Evolutionary conservation across 140 eudicot genomes (phyloP).

Genomic region (Ambrosia hybrid): DNA sequence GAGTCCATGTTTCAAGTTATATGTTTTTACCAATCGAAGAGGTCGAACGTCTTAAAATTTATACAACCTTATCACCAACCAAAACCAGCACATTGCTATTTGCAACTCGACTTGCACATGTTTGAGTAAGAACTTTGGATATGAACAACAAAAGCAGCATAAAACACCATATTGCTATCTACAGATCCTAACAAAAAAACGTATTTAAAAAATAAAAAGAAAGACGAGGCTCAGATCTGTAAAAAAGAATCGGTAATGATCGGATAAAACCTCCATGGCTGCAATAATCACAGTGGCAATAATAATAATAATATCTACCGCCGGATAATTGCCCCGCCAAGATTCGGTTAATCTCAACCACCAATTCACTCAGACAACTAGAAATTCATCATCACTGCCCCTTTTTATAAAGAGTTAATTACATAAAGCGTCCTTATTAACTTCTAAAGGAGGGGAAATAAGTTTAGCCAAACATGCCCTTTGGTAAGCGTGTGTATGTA

Average conservation of each 20-base stretch:
- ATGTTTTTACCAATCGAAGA: too few relatives aligned
- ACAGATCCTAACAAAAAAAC: too few relatives aligned
- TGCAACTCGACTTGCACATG: neutral
- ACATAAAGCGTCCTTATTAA: too few relatives aligned
- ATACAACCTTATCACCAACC: too few relatives aligned
- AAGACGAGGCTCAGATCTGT: constrained; percentile 11
- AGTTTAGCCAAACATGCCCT: too few relatives aligned
- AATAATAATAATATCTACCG: neutral
- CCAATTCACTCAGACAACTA: neutral
- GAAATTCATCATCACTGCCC: constrained; percentile 8
- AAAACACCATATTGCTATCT: neutral
- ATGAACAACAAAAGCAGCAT: neutral
- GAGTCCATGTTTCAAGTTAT: too few relatives aligned
- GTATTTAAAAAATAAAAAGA: too few relatives aligned
- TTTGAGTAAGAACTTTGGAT: neutral
- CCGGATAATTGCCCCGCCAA: constrained; percentile 12
- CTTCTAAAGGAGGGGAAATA: too few relatives aligned
- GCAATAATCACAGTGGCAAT: neutral
- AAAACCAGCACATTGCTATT: too few relatives aligned
- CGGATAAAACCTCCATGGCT: constrained; percentile 21
- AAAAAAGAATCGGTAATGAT: neutral
- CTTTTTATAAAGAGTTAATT: neutral
- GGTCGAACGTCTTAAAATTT: too few relatives aligned
- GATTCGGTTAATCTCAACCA: constrained; percentile 5
- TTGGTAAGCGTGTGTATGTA: too few relatives aligned